Conservation (phyloP, 768 basidiomycete species). For the Hemileccinum rubropunctum region DNA sequence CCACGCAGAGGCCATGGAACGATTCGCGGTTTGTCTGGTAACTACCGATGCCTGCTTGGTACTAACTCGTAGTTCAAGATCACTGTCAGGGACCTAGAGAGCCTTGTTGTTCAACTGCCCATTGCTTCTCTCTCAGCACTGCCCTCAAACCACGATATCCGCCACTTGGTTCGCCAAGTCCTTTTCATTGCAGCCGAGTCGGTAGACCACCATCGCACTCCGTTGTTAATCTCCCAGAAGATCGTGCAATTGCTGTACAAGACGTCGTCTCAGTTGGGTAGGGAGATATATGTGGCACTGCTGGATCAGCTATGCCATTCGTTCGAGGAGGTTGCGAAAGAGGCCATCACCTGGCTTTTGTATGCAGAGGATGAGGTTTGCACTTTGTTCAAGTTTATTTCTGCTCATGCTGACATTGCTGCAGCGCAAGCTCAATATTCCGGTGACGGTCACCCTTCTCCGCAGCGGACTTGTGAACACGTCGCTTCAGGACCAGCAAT, state of each 20-base stretch:
- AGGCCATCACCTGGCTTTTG: conserved; percentile 94
- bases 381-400: conserved; percentile 6
- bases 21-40: conserved; percentile 61
- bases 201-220: conserved; percentile 77
- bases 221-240: conserved; percentile 92
- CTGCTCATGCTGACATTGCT: conserved; percentile 6
- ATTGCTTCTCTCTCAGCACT: conserved; percentile 65
- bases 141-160: conserved; percentile 83
- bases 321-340: conserved; percentile 92
- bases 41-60: background rate
- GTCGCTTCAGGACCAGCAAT: conserved; percentile 80
- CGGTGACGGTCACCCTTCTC: conserved; percentile 87
- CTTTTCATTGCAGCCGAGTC: conserved; percentile 79
- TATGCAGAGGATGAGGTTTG: conserved; percentile 94
- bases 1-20: conserved; percentile 86
- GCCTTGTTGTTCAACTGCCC: conserved; percentile 72
- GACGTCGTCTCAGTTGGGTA: conserved; percentile 76
- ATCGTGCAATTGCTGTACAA: conserved; percentile 95
- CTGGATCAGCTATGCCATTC: conserved; percentile 85
- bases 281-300: conserved; percentile 90
- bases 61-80: conserved; percentile 16
- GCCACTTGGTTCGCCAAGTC: conserved; percentile 80
- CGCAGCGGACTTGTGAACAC: conserved; percentile 78
- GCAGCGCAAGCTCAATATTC: conserved; percentile 94
- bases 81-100: conserved; percentile 66